phyloP scores from a whole-genome alignment of 129 eudicot species.

The Chrysanthemum lavandulifolium region DNA sequence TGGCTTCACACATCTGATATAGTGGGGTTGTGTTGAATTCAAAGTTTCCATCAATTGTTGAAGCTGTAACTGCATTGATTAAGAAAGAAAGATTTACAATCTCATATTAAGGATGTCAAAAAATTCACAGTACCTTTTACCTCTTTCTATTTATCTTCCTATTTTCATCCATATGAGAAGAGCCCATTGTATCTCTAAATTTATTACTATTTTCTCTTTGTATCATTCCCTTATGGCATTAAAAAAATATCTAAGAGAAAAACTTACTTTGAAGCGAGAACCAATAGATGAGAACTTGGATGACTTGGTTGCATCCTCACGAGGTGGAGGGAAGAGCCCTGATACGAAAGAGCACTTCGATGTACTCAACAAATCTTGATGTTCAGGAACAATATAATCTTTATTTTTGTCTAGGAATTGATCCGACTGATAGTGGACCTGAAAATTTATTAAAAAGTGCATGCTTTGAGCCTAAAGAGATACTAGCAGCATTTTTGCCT shows the following conservation, averaged over 20 bases:
- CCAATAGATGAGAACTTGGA: constrained; percentile 91
- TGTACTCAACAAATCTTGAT: constrained; percentile 87
- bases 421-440: constrained; percentile 92
- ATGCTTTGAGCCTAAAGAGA: constrained; percentile 14
- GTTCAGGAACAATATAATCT: constrained; percentile 93
- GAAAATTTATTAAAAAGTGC: constrained; percentile 20
- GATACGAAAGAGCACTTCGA: constrained; percentile 90
- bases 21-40: constrained; percentile 90
- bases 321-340: constrained; percentile 79
- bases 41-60: constrained; percentile 92
- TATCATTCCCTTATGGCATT: not conserved
- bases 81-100: constrained; percentile 6
- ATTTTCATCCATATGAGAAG: not conserved
- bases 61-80: constrained; percentile 72
- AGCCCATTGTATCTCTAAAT: constrained; percentile 3
- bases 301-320: constrained; percentile 70
- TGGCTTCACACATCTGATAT: constrained; percentile 96
- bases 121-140: not conserved
- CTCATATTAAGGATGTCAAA: constrained; percentile 17
- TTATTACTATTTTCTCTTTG: not conserved
- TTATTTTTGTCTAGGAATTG: constrained; percentile 93
- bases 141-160: constrained; percentile 3
- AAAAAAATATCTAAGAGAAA: not conserved
- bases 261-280: constrained; percentile 86
- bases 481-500: constrained; percentile 14